phyloP scores from a whole-genome alignment of 2,329 filamentous ascomycete genomes.

The Claviceps sp. region DNA sequence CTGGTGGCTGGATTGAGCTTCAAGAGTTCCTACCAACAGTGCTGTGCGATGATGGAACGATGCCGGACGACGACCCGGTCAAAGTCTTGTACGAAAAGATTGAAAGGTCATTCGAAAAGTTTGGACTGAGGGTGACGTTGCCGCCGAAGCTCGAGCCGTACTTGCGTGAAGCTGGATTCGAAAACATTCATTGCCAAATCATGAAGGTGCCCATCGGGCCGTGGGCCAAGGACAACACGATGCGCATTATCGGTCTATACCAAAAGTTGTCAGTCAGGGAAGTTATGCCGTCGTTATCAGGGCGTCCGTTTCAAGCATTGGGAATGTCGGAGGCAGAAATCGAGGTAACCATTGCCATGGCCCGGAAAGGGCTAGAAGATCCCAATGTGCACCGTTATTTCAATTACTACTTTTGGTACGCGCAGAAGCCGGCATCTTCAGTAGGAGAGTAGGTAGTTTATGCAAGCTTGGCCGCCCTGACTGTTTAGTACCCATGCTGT shows the following conservation, averaged over 20 bases:
- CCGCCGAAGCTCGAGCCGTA: constrained; percentile 8
- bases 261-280: constrained; percentile 23
- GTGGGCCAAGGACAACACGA: constrained; percentile 20
- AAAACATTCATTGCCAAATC: constrained; percentile 18
- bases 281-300: constrained; percentile 22
- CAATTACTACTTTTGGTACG: constrained; percentile 24
- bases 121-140: constrained; percentile 10
- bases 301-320: constrained; percentile 19
- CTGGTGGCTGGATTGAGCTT: constrained; percentile 31
- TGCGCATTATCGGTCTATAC: constrained; percentile 23
- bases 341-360: constrained; percentile 14
- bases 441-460: neutral
- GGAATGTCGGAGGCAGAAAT: constrained; percentile 16
- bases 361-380: constrained; percentile 15
- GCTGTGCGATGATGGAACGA: constrained; percentile 22
- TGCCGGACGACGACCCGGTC: constrained; percentile 9
- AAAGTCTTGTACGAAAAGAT: constrained; percentile 6
- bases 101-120: constrained; percentile 5
- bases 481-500: too few species aligned
- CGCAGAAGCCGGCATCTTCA: constrained; percentile 17
- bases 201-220: constrained; percentile 24
- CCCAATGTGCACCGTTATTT: constrained; percentile 20
- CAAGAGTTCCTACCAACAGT: constrained; percentile 22
- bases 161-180: constrained; percentile 10
- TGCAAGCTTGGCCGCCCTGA: neutral